Conservation (phyloP, 768 basidiomycete genomes). For the Boletus reticulatus region DNA sequence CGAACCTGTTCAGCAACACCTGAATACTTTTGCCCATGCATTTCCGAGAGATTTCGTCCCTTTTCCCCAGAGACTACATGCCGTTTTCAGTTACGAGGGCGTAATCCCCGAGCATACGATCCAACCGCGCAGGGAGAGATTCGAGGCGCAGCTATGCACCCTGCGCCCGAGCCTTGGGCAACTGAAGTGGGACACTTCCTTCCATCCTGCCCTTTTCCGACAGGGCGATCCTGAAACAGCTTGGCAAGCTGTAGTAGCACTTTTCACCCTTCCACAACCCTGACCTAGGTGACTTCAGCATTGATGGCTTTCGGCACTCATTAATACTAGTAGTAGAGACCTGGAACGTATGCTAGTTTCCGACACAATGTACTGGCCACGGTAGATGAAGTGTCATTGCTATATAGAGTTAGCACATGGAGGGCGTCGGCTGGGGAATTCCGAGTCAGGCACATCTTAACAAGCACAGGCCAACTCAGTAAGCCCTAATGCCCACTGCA, state of each 20-base stretch:
- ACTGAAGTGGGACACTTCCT: not conserved
- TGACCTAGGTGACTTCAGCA: too few relatives aligned
- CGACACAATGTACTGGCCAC: too few relatives aligned
- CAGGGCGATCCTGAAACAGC: not conserved
- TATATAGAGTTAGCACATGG: too few relatives aligned
- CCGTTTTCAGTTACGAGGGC: constrained; percentile 7
- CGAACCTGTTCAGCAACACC: not conserved
- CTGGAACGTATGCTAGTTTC: too few relatives aligned
- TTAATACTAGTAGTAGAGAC: too few relatives aligned
- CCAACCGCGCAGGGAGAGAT: fast-evolving
- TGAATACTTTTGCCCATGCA: constrained; percentile 5
- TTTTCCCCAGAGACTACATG: not conserved
- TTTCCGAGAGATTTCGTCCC: constrained; percentile 1
- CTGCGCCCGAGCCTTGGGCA: not conserved
- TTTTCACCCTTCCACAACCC: too few relatives aligned
- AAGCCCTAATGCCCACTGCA: too few relatives aligned
- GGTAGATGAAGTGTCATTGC: too few relatives aligned
- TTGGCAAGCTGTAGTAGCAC: constrained; percentile 5
- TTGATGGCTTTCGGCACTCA: too few relatives aligned
- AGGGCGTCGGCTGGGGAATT: too few relatives aligned
- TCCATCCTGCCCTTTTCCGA: not conserved
- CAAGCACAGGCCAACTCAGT: too few relatives aligned
- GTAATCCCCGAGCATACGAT: fast-evolving
- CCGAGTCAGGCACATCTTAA: too few relatives aligned
- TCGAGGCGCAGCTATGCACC: not conserved